Conservation (phyloP, 208 protist genomes). For the Phytomonas francai region DNA sequence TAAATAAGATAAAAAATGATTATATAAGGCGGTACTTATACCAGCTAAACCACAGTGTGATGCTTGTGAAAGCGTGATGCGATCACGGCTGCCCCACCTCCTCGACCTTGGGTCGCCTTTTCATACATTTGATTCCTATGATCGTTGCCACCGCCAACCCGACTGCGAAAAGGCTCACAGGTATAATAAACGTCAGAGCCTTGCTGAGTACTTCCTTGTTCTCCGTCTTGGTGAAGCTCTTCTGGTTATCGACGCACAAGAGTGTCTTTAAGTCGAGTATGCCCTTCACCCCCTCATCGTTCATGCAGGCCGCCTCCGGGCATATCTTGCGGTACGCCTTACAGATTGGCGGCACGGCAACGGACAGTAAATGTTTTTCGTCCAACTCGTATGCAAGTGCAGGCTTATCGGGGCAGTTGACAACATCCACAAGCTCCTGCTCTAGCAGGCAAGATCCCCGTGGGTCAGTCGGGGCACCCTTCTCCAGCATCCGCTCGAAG, state of each 20-base stretch:
- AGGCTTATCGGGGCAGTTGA: conserved; percentile 18
- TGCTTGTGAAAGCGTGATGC: background rate
- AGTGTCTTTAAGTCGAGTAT: background rate
- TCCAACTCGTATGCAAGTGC: background rate
- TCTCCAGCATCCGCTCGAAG: conserved; percentile 32
- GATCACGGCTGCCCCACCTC: background rate
- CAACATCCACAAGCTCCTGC: conserved; percentile 12
- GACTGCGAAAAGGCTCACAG: background rate
- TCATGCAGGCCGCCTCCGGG: background rate
- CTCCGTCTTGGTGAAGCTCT: background rate
- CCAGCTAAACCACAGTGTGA: background rate
- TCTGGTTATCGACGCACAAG: background rate
- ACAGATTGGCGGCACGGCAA: background rate
- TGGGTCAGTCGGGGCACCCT: conserved; percentile 20
- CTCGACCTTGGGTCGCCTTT: background rate
- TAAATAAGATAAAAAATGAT: background rate
- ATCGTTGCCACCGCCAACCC: background rate
- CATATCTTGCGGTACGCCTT: background rate
- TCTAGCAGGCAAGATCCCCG: conserved; percentile 44
- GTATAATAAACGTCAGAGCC: background rate
- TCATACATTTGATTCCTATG: background rate
- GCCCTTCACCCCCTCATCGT: background rate
- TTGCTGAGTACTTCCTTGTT: background rate
- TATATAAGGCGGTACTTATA: background rate
- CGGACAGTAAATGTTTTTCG: background rate